phyloP scores from a whole-genome alignment of 208 protist species.

The Acanthamoeba triangularis region DNA sequence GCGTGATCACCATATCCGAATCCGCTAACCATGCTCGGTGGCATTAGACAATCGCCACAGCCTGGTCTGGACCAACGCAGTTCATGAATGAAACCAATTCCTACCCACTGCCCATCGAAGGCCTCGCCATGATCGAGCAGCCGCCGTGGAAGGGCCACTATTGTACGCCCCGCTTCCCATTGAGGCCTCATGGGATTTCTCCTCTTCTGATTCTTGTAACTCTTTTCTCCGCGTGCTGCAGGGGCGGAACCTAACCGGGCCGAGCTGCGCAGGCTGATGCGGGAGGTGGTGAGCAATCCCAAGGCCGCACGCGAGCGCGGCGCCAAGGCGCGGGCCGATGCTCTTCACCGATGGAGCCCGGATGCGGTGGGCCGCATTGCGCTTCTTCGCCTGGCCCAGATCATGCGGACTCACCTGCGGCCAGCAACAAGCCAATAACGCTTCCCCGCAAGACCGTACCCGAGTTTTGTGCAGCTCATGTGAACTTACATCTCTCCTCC shows the following conservation, averaged over 20 bases:
- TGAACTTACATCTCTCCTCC: no score
- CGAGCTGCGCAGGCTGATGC: slow-evolving; percentile 53
- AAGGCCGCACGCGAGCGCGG: neutral
- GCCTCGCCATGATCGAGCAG: neutral
- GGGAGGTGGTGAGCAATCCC: slow-evolving; percentile 46
- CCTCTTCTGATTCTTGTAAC: no score
- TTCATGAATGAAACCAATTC: slow-evolving; percentile 86
- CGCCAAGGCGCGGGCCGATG: slow-evolving; percentile 28
- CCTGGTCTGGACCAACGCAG: slow-evolving; percentile 86
- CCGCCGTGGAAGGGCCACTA: slow-evolving; percentile 52
- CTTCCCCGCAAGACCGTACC: no score
- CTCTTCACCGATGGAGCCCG: neutral
- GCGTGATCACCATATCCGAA: no score
- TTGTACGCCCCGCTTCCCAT: neutral
- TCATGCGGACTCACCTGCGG: neutral
- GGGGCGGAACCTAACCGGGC: slow-evolving; percentile 62
- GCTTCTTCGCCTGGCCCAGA: neutral
- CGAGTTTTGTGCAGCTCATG: no score
- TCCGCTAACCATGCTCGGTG: neutral
- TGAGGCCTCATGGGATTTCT: no score
- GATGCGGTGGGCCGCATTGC: neutral
- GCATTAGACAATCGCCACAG: slow-evolving; percentile 84
- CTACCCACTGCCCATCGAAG: slow-evolving; percentile 73
- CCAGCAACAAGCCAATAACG: no score
- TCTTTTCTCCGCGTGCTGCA: no score